phyloP scores from a whole-genome alignment of 2,329 filamentous ascomycete species.

The Colletotrichum theobromicola region DNA sequence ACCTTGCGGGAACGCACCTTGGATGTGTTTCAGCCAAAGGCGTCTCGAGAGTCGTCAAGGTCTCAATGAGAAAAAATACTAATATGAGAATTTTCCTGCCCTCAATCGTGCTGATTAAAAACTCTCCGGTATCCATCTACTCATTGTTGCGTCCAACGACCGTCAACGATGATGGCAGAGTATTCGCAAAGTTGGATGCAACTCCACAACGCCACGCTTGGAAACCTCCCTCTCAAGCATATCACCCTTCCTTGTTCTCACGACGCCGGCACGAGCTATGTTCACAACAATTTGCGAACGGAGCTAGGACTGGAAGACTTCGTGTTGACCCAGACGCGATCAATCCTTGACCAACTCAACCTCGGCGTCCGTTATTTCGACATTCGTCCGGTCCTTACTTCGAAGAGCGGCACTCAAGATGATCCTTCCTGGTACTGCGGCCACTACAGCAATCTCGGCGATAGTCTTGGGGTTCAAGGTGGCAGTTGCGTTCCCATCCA shows the following conservation, averaged over 20 bases:
- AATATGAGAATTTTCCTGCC: fast-evolving
- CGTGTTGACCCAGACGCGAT: not conserved
- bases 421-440: not conserved
- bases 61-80: not conserved
- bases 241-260: not conserved
- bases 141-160: not conserved
- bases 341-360: not conserved
- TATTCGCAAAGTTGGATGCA: not conserved
- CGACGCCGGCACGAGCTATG: not conserved
- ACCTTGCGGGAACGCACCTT: fast-evolving
- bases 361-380: not conserved
- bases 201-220: not conserved
- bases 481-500: not conserved
- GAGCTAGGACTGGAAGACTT: not conserved
- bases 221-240: not conserved
- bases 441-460: not conserved
- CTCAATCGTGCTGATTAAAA: not conserved
- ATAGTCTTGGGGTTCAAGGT: not conserved
- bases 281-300: not conserved
- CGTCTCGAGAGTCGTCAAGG: not conserved
- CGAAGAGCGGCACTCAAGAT: not conserved
- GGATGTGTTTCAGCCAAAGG: not conserved
- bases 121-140: not conserved
- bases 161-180: not conserved
- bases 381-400: not conserved